Evolutionary conservation across 2,329 filamentous ascomycete species (phyloP), one percentile per base, ranked within the genome.

Genomic region (Penicillium sp.): DNA sequence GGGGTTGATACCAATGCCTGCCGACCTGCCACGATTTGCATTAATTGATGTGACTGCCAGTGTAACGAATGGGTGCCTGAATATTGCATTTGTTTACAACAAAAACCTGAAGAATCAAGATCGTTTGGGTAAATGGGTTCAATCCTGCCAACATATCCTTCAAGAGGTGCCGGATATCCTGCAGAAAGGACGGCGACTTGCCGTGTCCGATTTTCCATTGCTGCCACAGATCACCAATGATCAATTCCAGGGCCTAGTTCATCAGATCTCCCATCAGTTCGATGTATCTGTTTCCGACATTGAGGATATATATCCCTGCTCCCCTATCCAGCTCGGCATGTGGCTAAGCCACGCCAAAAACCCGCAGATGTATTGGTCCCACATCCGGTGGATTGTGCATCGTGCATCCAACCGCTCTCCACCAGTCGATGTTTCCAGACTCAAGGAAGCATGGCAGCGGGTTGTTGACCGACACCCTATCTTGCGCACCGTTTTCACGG

Each of bases 261-360:
- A 57, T 37, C 55, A 60, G 16, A n/a, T 60, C 7, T 50, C 54
- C 3, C 18, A n/a, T 33, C 51, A 24, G 11, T 51, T 44, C 18
- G 37, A 57, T 44, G 33, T 58, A 6, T 47, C 51, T 5, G 33
- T 33, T 7, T 41, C 51, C 1, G 35, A 51, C 1, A 58, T 67
- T 33, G 55, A 64, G 18, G 58, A 64, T 54, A 64, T 66, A 5
- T 66, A 50, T 35, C 63, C 58, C 24, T 65, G 59, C 54, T 60
- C 52, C 0, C 55, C 59, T 10, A 56, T 62, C 27, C 64, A 66
- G 39, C 54, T 57, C 1, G 64, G 59, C 2, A 63, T 66, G 47
- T 57, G 59, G 56, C 27, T 66, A n/a, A 59, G 61, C 50, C 61
- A 64, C 16, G 18, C 51, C 7, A 62, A 53, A 22, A 52, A 50